phyloP scores from a whole-genome alignment of 495 filamentous ascomycete genomes.

The Aspergillus diversus region DNA sequence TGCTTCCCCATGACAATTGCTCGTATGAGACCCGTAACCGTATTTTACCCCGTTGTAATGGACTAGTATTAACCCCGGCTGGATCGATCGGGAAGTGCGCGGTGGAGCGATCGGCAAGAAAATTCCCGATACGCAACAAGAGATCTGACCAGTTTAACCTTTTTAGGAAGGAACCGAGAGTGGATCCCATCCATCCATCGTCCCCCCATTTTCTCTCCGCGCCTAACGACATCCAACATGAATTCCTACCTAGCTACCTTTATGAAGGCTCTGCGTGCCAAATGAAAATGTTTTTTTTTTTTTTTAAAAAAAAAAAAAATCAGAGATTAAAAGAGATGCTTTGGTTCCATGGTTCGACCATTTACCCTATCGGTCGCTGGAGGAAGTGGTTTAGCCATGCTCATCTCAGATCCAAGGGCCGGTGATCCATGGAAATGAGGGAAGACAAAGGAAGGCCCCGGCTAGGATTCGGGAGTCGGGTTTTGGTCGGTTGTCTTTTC shows the following conservation, averaged over 20 bases:
- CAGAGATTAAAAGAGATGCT: not conserved
- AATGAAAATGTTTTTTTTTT: not conserved
- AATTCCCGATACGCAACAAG: not conserved
- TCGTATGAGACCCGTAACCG: not conserved
- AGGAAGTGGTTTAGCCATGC: not conserved
- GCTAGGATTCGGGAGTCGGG: too few relatives aligned
- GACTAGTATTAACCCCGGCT: not conserved
- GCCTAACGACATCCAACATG: too few relatives aligned
- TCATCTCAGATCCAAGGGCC: not conserved
- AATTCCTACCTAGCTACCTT: too few relatives aligned
- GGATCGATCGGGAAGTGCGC: not conserved
- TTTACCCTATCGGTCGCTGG: not conserved
- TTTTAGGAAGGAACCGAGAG: not conserved
- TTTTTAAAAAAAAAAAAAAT: too few relatives aligned
- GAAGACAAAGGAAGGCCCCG: too few relatives aligned
- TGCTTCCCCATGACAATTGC: too few relatives aligned
- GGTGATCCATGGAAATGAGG: not conserved
- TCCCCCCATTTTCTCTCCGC: not conserved
- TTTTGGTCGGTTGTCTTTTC: too few relatives aligned
- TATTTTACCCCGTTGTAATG: not conserved
- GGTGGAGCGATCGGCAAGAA: conserved; percentile 1
- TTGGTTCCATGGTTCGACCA: conserved; percentile 3
- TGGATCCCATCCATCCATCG: not conserved
- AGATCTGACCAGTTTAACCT: not conserved
- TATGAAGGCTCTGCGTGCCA: too few relatives aligned